Evolutionary conservation across 2,329 filamentous ascomycete genomes (phyloP).

Genomic region (Neonectria magnoliae): DNA sequence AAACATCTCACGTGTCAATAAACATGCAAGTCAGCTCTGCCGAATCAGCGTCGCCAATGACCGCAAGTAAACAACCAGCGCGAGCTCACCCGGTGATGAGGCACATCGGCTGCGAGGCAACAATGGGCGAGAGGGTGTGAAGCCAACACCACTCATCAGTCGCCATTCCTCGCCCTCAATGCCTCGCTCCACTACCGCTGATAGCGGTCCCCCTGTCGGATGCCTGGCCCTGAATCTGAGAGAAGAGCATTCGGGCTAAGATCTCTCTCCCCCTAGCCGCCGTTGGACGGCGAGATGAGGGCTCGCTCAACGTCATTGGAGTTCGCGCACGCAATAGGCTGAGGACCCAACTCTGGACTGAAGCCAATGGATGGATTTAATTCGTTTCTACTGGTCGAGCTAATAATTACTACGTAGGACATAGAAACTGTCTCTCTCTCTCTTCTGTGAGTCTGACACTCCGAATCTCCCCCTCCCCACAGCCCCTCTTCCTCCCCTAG

Average conservation of each 20-base stretch:
- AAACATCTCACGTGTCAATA: conserved; percentile 8
- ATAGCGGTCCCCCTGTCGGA: conserved; percentile 2
- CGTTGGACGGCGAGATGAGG: conserved; percentile 19
- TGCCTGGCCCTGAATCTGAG: conserved; percentile 4
- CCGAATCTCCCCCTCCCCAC: conserved; percentile 23
- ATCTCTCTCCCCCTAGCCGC: conserved; percentile 20
- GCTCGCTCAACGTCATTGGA: conserved; percentile 18
- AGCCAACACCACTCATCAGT: conserved; percentile 2
- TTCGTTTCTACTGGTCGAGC: conserved; percentile 5
- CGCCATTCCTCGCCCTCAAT: conserved; percentile 6
- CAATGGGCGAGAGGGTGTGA: conserved; percentile 3
- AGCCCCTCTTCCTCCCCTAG: neutral
- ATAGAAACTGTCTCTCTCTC: neutral
- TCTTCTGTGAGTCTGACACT: conserved; percentile 2
- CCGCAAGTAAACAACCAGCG: conserved; percentile 12
- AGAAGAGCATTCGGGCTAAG: conserved; percentile 17
- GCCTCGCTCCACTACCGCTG: conserved; percentile 10
- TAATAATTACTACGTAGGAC: too few species aligned
- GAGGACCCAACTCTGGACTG: conserved; percentile 30
- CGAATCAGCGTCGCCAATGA: conserved; percentile 13
- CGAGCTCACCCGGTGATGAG: conserved; percentile 4
- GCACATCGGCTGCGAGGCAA: conserved; percentile 4
- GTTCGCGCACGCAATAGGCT: conserved; percentile 21
- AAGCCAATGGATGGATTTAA: conserved; percentile 21
- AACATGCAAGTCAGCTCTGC: conserved; percentile 3